Evolutionary conservation across 208 protist species (phyloP), one percentile per base, ranked within the genome.

Genomic region (Leishmania martiniquensis): DNA sequence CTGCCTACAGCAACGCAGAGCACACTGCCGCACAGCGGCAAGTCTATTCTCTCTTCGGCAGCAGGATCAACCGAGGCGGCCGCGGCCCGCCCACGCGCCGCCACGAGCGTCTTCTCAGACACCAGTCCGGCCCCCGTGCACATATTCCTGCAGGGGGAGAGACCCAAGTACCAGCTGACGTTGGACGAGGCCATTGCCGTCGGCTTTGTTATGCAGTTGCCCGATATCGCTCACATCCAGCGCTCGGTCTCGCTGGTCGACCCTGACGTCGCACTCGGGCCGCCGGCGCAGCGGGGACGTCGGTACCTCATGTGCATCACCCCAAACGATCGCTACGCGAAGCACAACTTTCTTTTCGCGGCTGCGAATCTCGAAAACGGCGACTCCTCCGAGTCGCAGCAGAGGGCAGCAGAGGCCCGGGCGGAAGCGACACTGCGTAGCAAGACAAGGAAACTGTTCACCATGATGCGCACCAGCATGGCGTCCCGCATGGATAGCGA

Each of bases 271-370:
- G 91, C 89, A 2, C 72, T 97, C 62, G 91, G 93, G 22, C 85
- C 91, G 37, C 91, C 88, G 15, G 78, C 83, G 55, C 90, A 97
- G 68, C 89, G 93, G 17, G 85, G 85, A 13, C 84, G 90, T 7
- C 89, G 91, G 6, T 79, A 85, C 29, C 82, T 85, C 77, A 95
- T 97, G 90, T 84, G 91, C 6, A 72, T 89, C 68, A 94, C 89
- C 5, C 93, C 93, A 0, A 97, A 93, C 75, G 85, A 94, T 32
- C 91, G 93, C 42, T 84, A 92, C 81, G 72, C 85, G 72, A 88
- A 92, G 52, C 79, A 90, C 82, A 93, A 94, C 82, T 95, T 97
- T 59, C 82, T 94, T 71, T 95, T 97, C 76, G 93, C 93, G 25
- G 88, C 89, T 6, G 84, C 93, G 15, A 74, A 75, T 29, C 77